A percentile compares a stretch with the other conserved stretches of the same genome.
Conservation (phyloP, 495 filamentous ascomycete genomes). For the Aspergillus biplanus region DNA sequence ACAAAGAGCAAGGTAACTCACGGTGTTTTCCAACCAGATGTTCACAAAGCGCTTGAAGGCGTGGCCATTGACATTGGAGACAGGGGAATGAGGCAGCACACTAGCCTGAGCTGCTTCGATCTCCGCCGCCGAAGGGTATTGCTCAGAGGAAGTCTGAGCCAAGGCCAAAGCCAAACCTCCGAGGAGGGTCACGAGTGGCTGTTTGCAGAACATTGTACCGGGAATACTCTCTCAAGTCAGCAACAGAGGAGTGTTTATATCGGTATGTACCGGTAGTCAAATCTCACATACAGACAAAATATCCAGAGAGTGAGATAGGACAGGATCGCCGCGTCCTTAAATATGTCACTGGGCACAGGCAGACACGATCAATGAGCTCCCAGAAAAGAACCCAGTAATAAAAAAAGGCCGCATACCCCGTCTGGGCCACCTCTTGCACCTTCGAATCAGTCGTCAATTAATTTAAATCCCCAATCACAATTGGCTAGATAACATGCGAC, state of each 20-base stretch:
- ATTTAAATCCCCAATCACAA: constrained; percentile 9
- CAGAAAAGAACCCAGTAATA: not conserved
- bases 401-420: not conserved
- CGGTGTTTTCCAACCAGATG: constrained; percentile 76
- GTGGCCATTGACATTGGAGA: constrained; percentile 61
- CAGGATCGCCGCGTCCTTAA: constrained; percentile 11
- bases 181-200: constrained; percentile 26
- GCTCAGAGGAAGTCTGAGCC: constrained; percentile 34
- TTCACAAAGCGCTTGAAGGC: constrained; percentile 68
- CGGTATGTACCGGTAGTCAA: not conserved
- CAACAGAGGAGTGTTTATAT: not conserved
- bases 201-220: constrained; percentile 25
- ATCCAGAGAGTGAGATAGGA: constrained; percentile 1
- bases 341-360: constrained; percentile 2
- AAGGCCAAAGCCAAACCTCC: constrained; percentile 30
- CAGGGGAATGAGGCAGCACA: constrained; percentile 47
- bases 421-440: not conserved
- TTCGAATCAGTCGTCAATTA: not conserved
- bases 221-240: not conserved
- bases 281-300: not conserved
- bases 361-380: no score
- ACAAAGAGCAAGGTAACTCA: constrained; percentile 32
- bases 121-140: constrained; percentile 31
- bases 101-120: constrained; percentile 37
- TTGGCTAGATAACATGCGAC: constrained; percentile 7